A percentile compares a stretch with the other conserved stretches of the same genome.
phyloP scores from a whole-genome alignment of 306 rosid species.

The Comarum palustre region DNA sequence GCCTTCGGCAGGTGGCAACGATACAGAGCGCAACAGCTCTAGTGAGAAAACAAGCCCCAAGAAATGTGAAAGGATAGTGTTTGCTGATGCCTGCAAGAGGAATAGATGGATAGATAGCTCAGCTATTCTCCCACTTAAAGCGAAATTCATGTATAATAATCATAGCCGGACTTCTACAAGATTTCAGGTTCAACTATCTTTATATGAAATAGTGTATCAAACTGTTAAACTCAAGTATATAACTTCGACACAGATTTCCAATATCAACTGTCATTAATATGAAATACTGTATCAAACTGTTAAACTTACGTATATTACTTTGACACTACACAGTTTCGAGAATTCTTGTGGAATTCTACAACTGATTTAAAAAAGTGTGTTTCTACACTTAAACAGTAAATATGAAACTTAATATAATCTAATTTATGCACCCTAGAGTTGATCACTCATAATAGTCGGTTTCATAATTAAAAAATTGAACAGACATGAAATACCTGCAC shows the following conservation, averaged over 20 bases:
- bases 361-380: neutral
- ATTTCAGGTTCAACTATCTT: neutral
- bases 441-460: neutral
- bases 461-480: neutral
- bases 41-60: slow-evolving; percentile 80
- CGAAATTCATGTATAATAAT: neutral
- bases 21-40: slow-evolving; percentile 86
- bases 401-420: neutral
- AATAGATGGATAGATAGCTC: neutral
- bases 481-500: slow-evolving; percentile 65
- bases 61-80: slow-evolving; percentile 93
- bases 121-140: neutral
- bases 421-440: neutral
- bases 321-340: neutral
- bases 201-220: neutral
- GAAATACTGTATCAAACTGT: neutral
- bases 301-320: neutral
- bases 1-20: slow-evolving; percentile 60
- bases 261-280: neutral
- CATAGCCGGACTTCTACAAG: neutral
- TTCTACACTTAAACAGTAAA: neutral
- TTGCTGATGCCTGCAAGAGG: slow-evolving; percentile 79
- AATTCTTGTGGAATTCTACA: neutral
- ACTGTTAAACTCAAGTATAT: neutral
- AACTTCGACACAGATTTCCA: neutral